These are phyloP conservation scores for Mallotus nudiflorus DNA, from an alignment of 345 rosid genomes.

Conservation along the genomic window DNA sequence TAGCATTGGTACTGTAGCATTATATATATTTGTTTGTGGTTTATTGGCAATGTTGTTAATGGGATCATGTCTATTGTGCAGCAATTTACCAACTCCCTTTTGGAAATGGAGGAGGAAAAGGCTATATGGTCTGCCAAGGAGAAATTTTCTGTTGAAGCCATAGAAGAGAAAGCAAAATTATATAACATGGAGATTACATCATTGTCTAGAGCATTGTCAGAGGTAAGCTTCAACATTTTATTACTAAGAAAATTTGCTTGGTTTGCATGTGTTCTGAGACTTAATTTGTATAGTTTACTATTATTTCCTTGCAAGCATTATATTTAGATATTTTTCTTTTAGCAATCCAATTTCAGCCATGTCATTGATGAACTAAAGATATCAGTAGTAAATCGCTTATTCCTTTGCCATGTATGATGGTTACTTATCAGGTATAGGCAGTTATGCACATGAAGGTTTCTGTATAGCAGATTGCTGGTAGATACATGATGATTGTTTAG, in stretches of 20 bases:
- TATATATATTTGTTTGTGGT: background rate
- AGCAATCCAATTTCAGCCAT: background rate
- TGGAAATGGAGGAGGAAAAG: constrained; percentile 93
- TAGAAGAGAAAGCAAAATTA: constrained; percentile 57
- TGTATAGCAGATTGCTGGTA: no score
- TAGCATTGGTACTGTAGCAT: constrained; percentile 64
- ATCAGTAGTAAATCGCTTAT: no score
- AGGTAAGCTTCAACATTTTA: constrained; percentile 45
- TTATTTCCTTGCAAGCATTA: background rate
- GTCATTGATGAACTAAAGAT: no score
- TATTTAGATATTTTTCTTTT: background rate
- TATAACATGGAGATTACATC: constrained; percentile 42
- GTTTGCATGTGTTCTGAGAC: background rate
- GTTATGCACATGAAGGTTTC: no score
- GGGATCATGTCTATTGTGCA: constrained; percentile 34
- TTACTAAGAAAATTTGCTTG: background rate
- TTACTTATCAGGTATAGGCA: no score
- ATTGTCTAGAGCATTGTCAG: constrained; percentile 47
- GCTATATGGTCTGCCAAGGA: constrained; percentile 78
- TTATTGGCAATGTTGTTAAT: constrained; percentile 6
- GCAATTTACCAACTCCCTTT: constrained; percentile 78
- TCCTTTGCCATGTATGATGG: no score
- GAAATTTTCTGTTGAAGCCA: constrained; percentile 56
- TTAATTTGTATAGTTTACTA: background rate
- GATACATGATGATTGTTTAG: no score